These are phyloP conservation scores for Phytopythium helicoides DNA, from an alignment of 352 stramenopile species.

Conservation along the genomic window DNA sequence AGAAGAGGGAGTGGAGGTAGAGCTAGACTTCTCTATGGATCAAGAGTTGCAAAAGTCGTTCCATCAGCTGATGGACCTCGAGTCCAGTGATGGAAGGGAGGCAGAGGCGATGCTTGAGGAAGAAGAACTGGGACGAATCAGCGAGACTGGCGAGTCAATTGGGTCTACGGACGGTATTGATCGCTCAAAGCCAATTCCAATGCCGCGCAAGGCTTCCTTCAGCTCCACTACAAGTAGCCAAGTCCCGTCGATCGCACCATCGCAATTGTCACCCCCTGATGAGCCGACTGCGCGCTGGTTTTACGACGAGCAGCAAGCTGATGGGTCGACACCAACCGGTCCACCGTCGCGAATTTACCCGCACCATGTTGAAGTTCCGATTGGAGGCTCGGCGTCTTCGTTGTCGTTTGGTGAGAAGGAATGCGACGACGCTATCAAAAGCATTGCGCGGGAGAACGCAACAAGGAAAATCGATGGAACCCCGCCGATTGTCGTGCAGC, in stretches of 20 bases:
- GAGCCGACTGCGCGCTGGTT: constrained; percentile 80
- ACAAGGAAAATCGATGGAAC: constrained; percentile 39
- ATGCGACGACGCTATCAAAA: constrained; percentile 67
- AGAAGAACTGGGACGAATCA: constrained; percentile 17
- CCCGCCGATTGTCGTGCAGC: constrained; percentile 65
- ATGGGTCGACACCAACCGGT: constrained; percentile 34
- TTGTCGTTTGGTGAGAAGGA: constrained; percentile 87
- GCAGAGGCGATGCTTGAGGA: constrained; percentile 31
- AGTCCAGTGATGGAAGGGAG: constrained; percentile 41
- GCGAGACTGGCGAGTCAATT: neutral
- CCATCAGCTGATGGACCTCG: constrained; percentile 65
- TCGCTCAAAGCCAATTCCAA: constrained; percentile 39
- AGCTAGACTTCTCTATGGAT: constrained; percentile 81
- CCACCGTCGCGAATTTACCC: constrained; percentile 77
- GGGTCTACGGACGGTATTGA: neutral
- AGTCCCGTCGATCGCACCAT: constrained; percentile 35
- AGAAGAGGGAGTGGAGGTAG: constrained; percentile 72
- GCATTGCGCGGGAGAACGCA: constrained; percentile 61
- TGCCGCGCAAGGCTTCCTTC: constrained; percentile 54
- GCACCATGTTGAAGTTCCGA: constrained; percentile 86
- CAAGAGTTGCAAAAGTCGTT: constrained; percentile 72
- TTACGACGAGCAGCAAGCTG: constrained; percentile 50
- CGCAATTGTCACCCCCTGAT: constrained; percentile 56
- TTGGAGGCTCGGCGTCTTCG: constrained; percentile 75
- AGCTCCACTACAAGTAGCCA: constrained; percentile 54